These are phyloP conservation scores for Ceratobasidium sp. DNA, from an alignment of 1,284 basidiomycete species.

Conservation along the genomic window DNA sequence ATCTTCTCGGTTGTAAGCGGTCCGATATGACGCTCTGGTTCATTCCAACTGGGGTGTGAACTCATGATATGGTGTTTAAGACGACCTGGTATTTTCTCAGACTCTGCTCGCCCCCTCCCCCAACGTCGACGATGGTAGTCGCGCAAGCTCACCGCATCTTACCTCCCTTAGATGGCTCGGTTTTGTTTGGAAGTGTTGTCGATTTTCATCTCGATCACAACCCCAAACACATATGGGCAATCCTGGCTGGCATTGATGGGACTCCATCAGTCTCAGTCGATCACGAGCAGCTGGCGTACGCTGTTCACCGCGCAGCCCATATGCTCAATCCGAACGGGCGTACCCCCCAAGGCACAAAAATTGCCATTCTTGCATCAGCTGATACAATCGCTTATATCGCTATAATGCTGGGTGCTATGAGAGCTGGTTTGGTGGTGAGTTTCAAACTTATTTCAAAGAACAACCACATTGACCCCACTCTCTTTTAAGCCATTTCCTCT, in stretches of 20 bases:
- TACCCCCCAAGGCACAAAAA: slow-evolving; percentile 22
- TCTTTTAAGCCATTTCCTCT: slow-evolving; percentile 22
- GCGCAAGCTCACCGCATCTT: slow-evolving; percentile 43
- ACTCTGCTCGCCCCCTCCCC: background rate
- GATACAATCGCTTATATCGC: slow-evolving; percentile 25
- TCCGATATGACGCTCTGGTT: too few relatives aligned
- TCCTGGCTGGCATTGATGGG: slow-evolving; percentile 2
- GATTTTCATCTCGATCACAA: slow-evolving; percentile 35
- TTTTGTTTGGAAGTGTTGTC: background rate
- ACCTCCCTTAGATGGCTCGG: slow-evolving; percentile 5
- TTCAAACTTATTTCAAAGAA: background rate
- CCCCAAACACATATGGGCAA: slow-evolving; percentile 9
- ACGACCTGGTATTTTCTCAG: too few relatives aligned
- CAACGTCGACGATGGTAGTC: slow-evolving; percentile 29
- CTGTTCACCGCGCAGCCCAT: slow-evolving; percentile 34
- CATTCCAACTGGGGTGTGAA: too few relatives aligned
- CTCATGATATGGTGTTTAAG: too few relatives aligned
- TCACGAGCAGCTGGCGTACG: slow-evolving; percentile 24
- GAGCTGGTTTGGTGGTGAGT: slow-evolving; percentile 33
- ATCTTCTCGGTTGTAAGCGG: too few relatives aligned
- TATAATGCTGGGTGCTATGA: slow-evolving; percentile 30
- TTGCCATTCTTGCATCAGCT: slow-evolving; percentile 15
- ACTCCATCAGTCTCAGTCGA: background rate
- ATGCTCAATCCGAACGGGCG: slow-evolving; percentile 24
- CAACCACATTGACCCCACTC: background rate